Base-by-base conservation (phyloP, 352 stramenopile genomes). In the Phytopythium oedochilum region DNA sequence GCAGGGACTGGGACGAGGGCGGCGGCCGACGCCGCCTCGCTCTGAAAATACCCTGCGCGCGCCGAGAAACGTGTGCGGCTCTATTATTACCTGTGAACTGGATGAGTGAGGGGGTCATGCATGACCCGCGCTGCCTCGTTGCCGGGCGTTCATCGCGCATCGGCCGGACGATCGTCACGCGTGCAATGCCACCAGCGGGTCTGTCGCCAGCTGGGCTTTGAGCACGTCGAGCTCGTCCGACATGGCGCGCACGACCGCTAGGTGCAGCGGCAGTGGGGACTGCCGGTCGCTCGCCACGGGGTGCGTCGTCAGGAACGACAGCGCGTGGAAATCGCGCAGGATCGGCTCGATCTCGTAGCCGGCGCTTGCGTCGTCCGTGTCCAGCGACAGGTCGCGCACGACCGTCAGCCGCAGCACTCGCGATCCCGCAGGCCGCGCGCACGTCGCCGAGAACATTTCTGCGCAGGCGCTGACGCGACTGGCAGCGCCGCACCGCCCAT, bases 271-370 rank as follows among this genome's bases (percentile, higher is more conserved):
- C 4, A 87, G 57, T 14, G 82, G 82, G 7, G 76, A 89, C 46
- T 82, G 71, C 17, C 82, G 73, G 53, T 76, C 60, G 44, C 84
- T 72, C 18, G 77, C 81, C 44, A 85, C 70, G 17, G 82, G 82
- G 39, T 92, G 77, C 53, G 79, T 85, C 14, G 82, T 92, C 62
- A 92, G 61, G 46, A 83, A 92, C 38, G 79, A 89, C n/a, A 86
- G 67, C 43, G 68, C 71, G 38, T 78, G 55, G 35, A 88, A 89
- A 36, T 92, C 75, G 9, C 59, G 57, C 53, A 92, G 58, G 53
- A 92, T 73, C 1, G 56, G 42, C 29, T 54, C 59, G 51, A 82
- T 66, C 18, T 46, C 40, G 40, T 4, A 20, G 35, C 17, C 35
- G 22, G 56, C 36, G 10, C 68, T 35, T 3, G 54, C 58, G 39